phyloP scores from a whole-genome alignment of 345 rosid species.

The Populus simonii region DNA sequence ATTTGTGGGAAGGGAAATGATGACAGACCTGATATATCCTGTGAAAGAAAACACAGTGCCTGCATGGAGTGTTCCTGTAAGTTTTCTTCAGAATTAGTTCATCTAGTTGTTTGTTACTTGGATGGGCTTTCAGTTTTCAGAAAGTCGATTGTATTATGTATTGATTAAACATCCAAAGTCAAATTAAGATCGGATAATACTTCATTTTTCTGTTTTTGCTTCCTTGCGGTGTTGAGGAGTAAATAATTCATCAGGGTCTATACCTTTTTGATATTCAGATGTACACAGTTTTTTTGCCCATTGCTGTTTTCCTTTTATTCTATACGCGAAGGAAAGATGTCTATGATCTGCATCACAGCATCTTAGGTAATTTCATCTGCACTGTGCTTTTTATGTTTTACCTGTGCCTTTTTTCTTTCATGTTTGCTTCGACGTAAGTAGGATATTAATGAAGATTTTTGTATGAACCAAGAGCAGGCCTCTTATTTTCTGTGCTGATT shows the following conservation, averaged over 20 bases:
- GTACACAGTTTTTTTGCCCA: slow-evolving; percentile 62
- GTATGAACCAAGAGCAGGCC: slow-evolving; percentile 30
- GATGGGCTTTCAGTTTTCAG: background rate
- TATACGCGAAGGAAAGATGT: slow-evolving; percentile 56
- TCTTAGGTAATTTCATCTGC: slow-evolving; percentile 44
- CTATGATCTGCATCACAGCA: slow-evolving; percentile 77
- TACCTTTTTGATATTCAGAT: slow-evolving; percentile 27
- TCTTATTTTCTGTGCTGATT: slow-evolving; percentile 62
- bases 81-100: background rate
- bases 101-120: background rate
- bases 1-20: slow-evolving; percentile 75
- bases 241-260: background rate
- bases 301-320: slow-evolving; percentile 43
- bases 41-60: slow-evolving; percentile 65
- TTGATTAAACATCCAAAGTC: background rate
- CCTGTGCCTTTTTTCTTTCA: background rate
- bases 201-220: background rate
- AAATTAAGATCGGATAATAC: background rate
- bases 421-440: background rate
- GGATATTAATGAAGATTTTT: background rate
- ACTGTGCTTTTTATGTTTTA: background rate
- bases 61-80: slow-evolving; percentile 70
- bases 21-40: slow-evolving; percentile 77
- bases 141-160: background rate
- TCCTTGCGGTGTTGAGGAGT: background rate